Base-by-base conservation (phyloP, 2,329 filamentous ascomycete genomes). In the Phaeosphaeriaceae sp. region DNA sequence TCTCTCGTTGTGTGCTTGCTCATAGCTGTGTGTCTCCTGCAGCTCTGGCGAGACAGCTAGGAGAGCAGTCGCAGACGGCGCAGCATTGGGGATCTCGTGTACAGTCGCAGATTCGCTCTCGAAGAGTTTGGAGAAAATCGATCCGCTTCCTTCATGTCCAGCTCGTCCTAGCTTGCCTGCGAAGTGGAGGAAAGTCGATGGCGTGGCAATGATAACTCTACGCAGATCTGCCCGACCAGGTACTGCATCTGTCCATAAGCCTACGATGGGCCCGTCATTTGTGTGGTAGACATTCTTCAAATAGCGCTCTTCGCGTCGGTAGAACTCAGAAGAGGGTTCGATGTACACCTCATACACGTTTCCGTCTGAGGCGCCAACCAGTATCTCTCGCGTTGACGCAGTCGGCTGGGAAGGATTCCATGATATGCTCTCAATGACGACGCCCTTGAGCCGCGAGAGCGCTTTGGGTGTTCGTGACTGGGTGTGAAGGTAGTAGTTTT, bases 401-500 rank as follows among this genome's bases (percentile, higher is more conserved):
- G 94, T 98, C 4, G 95, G 95, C 48, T 94, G 83, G 2, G 92
- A 93, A 1, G 95, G 93, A 71, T 96, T 97, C 95, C 95, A 99
- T 36, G 94, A 93, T 60, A 99, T 85, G 62, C 90, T 91, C 77
- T 97, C 93, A 58, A 99, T 92, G 9, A 88, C 84, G 15, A 97
- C 92, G 25, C 92, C 92, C 68, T 94, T 94, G 53, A 99, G 80
- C 56, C 92, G 87, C 15, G 90, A 88, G 36, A 99, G 83, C 7
- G 89, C 86, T 63, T 95, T 92, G 2, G 94, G 93, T 65, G 93
- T 90, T 67, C 92, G 90, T 33, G 93, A 95, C 76, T 98, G 94
- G 11, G 93, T 94, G 77, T 99, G 95, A 10, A 99, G 90, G 78
- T 99, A 99, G 82, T 93, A 99, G 80, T 96, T 98, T 78, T 99